A percentile compares a stretch with the other conserved stretches of the same genome.
Conservation (phyloP, 495 filamentous ascomycete genomes). For the Daldinia vernicosa region DNA sequence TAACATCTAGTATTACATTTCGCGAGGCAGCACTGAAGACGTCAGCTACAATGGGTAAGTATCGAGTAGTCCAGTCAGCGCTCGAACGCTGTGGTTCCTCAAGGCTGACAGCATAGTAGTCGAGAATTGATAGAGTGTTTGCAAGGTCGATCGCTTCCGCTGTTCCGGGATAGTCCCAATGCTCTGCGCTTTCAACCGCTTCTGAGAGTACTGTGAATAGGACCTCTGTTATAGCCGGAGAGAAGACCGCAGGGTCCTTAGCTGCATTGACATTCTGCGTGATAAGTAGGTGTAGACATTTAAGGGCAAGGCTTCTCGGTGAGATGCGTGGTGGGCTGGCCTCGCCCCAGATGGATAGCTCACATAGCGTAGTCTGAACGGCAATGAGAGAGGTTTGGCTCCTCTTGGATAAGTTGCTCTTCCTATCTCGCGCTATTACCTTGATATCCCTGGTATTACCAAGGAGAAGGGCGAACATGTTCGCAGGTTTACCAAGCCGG, state of each 20-base stretch:
- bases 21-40: constrained; percentile 45
- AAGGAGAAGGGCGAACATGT: constrained; percentile 64
- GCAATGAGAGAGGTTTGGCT: constrained; percentile 62
- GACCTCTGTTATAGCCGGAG: constrained; percentile 57
- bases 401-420: constrained; percentile 73
- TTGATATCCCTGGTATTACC: constrained; percentile 60
- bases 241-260: constrained; percentile 57
- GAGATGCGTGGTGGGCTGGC: constrained; percentile 62
- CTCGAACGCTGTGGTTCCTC: constrained; percentile 48
- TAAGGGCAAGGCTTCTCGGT: constrained; percentile 70
- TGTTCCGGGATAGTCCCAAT: constrained; percentile 48
- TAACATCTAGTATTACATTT: constrained; percentile 25
- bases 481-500: constrained; percentile 56
- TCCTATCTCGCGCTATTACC: constrained; percentile 66
- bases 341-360: constrained; percentile 65
- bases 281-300: constrained; percentile 69
- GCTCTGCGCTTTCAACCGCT: constrained; percentile 44
- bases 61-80: constrained; percentile 50
- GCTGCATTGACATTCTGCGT: constrained; percentile 57
- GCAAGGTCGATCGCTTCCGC: constrained; percentile 50
- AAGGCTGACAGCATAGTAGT: constrained; percentile 54
- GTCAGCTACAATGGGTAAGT: constrained; percentile 53
- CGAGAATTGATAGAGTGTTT: constrained; percentile 52
- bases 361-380: constrained; percentile 59
- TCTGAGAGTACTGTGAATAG: constrained; percentile 61